phyloP scores from a whole-genome alignment of 805 yeast species.

The Hanseniaspora jakobsenii region DNA sequence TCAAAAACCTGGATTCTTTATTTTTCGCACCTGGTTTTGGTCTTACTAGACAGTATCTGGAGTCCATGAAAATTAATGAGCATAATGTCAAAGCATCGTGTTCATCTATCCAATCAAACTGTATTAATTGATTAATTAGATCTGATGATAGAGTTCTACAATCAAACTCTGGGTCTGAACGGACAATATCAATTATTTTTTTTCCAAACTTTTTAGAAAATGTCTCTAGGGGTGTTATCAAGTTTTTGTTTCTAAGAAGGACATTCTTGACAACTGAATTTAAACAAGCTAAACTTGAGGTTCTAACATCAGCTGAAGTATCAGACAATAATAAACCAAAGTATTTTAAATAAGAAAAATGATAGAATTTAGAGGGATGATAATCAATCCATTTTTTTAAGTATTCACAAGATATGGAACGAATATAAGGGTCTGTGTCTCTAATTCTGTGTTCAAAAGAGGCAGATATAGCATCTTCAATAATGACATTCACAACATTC shows the following conservation, averaged over 20 bases:
- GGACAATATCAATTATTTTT: conserved; percentile 53
- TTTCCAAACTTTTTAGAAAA: conserved; percentile 63
- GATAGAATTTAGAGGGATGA: conserved; percentile 60
- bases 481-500: conserved; percentile 41
- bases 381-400: conserved; percentile 62
- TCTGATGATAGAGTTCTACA: conserved; percentile 43
- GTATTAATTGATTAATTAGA: conserved; percentile 44
- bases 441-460: conserved; percentile 67
- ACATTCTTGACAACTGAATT: conserved; percentile 35
- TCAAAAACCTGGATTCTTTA: conserved; percentile 26
- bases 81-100: conserved; percentile 38
- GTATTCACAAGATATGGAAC: conserved; percentile 54
- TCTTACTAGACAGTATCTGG: conserved; percentile 24
- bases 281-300: conserved; percentile 50
- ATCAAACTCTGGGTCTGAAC: conserved; percentile 41
- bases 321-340: conserved; percentile 83
- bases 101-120: conserved; percentile 52
- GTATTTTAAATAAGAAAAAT: conserved; percentile 57
- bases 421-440: conserved; percentile 60
- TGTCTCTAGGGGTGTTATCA: conserved; percentile 54
- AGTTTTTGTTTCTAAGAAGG: conserved; percentile 24
- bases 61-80: conserved; percentile 32
- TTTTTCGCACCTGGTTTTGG: conserved; percentile 23
- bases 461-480: conserved; percentile 54
- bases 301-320: conserved; percentile 44